These are phyloP conservation scores for Cucurbita argyrosperma DNA, from an alignment of 306 rosid genomes.

Conservation along the genomic window DNA sequence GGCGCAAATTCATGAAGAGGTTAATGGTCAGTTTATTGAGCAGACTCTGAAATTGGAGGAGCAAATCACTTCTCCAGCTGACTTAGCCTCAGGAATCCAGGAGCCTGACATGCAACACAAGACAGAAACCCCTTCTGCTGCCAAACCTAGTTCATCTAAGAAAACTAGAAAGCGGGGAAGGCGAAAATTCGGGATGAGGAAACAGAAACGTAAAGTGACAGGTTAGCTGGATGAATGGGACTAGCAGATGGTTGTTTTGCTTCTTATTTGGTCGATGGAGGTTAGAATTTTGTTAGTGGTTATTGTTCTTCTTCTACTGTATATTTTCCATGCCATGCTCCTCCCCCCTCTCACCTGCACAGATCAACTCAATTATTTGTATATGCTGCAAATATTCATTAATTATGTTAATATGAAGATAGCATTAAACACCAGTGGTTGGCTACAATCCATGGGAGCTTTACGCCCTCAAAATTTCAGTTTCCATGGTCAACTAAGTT, in stretches of 20 bases:
- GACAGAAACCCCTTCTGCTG: conserved; percentile 14
- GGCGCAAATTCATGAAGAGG: conserved; percentile 22
- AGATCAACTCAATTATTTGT: conserved; percentile 3
- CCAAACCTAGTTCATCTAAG: conserved; percentile 20
- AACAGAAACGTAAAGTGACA: conserved; percentile 7
- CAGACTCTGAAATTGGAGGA: conserved; percentile 25
- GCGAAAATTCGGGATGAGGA: conserved; percentile 20
- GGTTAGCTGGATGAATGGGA: conserved; percentile 6
- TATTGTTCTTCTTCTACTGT: neutral
- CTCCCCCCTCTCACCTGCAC: neutral
- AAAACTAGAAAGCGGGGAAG: conserved; percentile 31
- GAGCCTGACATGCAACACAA: conserved; percentile 11
- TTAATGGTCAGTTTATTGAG: conserved; percentile 18
- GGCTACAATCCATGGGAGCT: neutral
- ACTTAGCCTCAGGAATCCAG: conserved; percentile 12
- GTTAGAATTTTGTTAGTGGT: neutral
- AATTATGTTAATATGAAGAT: conserved; percentile 6
- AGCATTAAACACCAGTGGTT: neutral
- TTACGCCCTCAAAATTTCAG: neutral
- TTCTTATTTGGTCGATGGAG: neutral
- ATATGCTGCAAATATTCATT: conserved; percentile 4
- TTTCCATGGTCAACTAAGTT: neutral
- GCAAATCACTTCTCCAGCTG: conserved; percentile 13
- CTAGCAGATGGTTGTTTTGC: neutral
- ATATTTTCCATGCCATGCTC: neutral